These are phyloP conservation scores for Hanseniaspora gamundiae DNA, from an alignment of 1,139 yeast species.

Conservation along the genomic window DNA sequence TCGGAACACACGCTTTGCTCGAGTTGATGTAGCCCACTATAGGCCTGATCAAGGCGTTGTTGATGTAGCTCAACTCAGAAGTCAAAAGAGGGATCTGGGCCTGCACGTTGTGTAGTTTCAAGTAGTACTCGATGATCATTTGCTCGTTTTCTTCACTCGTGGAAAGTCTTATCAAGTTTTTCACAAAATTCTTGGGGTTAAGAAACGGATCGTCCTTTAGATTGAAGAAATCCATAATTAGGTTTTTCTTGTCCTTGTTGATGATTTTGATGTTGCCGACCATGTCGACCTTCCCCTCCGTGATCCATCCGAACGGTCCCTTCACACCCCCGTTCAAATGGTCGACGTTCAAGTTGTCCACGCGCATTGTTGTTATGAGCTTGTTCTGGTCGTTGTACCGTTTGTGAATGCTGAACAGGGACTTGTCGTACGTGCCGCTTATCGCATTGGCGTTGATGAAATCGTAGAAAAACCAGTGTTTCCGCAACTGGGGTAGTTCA, in stretches of 20 bases:
- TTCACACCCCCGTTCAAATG: slow-evolving; percentile 81
- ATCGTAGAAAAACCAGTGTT: slow-evolving; percentile 89
- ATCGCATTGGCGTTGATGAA: slow-evolving; percentile 71
- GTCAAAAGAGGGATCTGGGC: slow-evolving; percentile 84
- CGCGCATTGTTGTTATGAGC: slow-evolving; percentile 64
- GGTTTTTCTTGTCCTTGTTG: slow-evolving; percentile 38
- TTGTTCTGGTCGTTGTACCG: slow-evolving; percentile 46
- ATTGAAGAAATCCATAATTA: slow-evolving; percentile 1
- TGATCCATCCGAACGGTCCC: slow-evolving; percentile 97
- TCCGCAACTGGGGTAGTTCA: slow-evolving; percentile 65
- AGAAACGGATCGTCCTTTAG: slow-evolving; percentile 6
- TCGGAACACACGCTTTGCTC: slow-evolving; percentile 65
- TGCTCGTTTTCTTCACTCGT: slow-evolving; percentile 19
- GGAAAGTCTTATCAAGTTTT: slow-evolving; percentile 15
- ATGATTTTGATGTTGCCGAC: slow-evolving; percentile 70
- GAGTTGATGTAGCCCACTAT: slow-evolving; percentile 93
- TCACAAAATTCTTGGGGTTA: slow-evolving; percentile 21
- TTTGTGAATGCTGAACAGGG: slow-evolving; percentile 82
- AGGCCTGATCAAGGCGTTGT: slow-evolving; percentile 85
- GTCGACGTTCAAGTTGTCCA: slow-evolving; percentile 75
- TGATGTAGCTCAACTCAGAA: slow-evolving; percentile 72
- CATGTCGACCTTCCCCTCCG: slow-evolving; percentile 83
- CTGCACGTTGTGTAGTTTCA: slow-evolving; percentile 70
- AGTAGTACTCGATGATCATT: slow-evolving; percentile 63
- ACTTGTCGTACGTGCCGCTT: slow-evolving; percentile 87